A percentile compares a stretch with the other conserved stretches of the same genome.
Evolutionary conservation across 164 flowering plant genomes (phyloP).

Genomic region (Berberis thunbergii): DNA sequence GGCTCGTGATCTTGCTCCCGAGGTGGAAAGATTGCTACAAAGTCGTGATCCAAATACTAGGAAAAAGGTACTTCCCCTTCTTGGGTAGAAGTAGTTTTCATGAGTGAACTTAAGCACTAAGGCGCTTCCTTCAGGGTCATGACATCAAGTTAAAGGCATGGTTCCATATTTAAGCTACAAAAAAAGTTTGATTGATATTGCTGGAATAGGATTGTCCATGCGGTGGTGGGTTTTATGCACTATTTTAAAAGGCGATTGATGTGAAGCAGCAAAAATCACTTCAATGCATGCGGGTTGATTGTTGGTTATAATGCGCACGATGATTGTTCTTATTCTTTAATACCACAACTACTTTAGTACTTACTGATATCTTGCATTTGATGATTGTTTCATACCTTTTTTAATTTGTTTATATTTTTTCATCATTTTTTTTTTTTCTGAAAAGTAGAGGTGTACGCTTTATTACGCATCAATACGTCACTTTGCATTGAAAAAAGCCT

Average conservation of each 20-base stretch:
- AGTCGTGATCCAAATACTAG: constrained; percentile 92
- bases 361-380: too few relatives aligned
- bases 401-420: too few relatives aligned
- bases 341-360: too few relatives aligned
- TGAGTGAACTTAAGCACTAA: neutral
- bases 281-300: too few relatives aligned
- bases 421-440: too few relatives aligned
- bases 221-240: neutral
- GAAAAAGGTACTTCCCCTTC: constrained; percentile 57
- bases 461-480: too few relatives aligned
- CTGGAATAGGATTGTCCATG: neutral
- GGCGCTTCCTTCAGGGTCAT: neutral
- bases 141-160: neutral
- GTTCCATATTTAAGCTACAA: neutral
- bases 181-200: neutral
- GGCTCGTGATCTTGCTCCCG: constrained; percentile 99
- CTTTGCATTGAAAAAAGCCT: too few relatives aligned
- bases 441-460: too few relatives aligned
- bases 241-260: neutral
- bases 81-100: neutral
- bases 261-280: too few relatives aligned
- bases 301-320: too few relatives aligned
- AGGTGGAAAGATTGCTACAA: constrained; percentile 88
- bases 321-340: too few relatives aligned
- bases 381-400: too few relatives aligned